These are phyloP conservation scores for Pythium dissotocum DNA, from an alignment of 352 stramenopile species.

Conservation along the genomic window DNA sequence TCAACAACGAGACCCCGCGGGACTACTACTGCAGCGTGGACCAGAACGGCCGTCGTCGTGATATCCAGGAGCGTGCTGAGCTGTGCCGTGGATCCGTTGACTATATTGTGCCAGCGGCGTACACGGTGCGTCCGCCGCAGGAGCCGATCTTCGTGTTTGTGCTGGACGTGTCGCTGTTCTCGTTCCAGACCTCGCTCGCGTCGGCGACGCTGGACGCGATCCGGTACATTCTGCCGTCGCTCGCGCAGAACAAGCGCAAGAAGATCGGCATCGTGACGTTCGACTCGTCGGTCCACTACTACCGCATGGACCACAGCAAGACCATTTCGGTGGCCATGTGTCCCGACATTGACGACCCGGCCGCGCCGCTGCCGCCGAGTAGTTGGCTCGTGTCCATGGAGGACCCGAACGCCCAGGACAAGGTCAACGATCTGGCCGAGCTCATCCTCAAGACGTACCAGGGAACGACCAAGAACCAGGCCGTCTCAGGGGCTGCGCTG, in stretches of 20 bases:
- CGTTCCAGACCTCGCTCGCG: conserved; percentile 75
- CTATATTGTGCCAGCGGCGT: conserved; percentile 81
- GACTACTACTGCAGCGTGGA: conserved; percentile 90
- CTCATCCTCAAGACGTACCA: conserved; percentile 74
- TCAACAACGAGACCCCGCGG: conserved; percentile 80
- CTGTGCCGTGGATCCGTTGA: conserved; percentile 84
- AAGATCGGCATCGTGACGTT: conserved; percentile 91
- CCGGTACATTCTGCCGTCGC: conserved; percentile 70
- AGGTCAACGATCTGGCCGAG: conserved; percentile 66
- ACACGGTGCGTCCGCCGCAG: conserved; percentile 79
- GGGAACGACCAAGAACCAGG: conserved; percentile 73
- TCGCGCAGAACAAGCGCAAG: conserved; percentile 81
- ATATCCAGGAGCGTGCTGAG: conserved; percentile 79
- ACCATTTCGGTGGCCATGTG: conserved; percentile 78
- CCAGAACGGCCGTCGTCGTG: conserved; percentile 78
- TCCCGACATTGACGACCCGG: conserved; percentile 80
- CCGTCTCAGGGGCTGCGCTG: conserved; percentile 72
- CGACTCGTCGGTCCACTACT: conserved; percentile 83
- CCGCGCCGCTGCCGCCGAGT: conserved; percentile 65
- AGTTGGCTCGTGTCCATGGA: conserved; percentile 87
- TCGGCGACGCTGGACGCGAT: conserved; percentile 70
- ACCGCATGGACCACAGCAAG: conserved; percentile 71
- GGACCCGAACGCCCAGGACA: conserved; percentile 65
- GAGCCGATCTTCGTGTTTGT: conserved; percentile 88
- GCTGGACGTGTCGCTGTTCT: conserved; percentile 85